Percentiles rank a stretch among this genome's conserved stretches.
phyloP scores from a whole-genome alignment of 2,329 filamentous ascomycete genomes.

The Elsinoe australis region DNA sequence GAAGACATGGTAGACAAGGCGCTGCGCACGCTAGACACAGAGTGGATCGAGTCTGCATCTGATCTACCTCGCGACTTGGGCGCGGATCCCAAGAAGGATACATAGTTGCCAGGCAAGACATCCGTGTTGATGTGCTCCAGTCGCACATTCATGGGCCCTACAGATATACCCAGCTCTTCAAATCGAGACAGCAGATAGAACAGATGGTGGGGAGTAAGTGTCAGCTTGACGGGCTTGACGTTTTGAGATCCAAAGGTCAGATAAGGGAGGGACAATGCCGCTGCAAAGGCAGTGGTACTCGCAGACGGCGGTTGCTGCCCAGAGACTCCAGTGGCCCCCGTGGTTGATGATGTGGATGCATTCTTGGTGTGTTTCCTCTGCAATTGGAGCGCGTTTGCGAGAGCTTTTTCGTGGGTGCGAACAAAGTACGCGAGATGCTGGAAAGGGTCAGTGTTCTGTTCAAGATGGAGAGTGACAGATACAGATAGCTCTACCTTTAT shows the following conservation, averaged over 20 bases:
- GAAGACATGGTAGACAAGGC: conserved; percentile 96
- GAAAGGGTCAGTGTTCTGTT: conserved; percentile 8
- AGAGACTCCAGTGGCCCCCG: conserved; percentile 42
- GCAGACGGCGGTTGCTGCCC: conserved; percentile 55
- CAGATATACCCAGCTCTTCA: conserved; percentile 80
- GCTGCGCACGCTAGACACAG: conserved; percentile 91
- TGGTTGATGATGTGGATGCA: conserved; percentile 38
- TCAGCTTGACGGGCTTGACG: conserved; percentile 83
- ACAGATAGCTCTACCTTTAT: conserved; percentile 68
- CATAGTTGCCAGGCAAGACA: conserved; percentile 80
- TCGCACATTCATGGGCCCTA: conserved; percentile 93
- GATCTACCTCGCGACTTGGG: conserved; percentile 70
- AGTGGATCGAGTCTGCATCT: conserved; percentile 86
- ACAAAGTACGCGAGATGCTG: conserved; percentile 95
- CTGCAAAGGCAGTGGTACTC: conserved; percentile 64
- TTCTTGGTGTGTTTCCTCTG: conserved; percentile 65
- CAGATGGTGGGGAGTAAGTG: conserved; percentile 88
- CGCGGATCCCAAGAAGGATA: conserved; percentile 83
- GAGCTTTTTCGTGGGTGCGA: conserved; percentile 91
- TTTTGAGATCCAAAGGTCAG: conserved; percentile 77
- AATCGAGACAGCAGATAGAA: conserved; percentile 95
- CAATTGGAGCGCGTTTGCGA: conserved; percentile 89
- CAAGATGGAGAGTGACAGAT: not conserved
- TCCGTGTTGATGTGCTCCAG: conserved; percentile 91
- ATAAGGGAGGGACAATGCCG: conserved; percentile 78